Evolutionary conservation across 208 protist species (phyloP), one percentile per base, ranked within the genome.

Genomic region (Herpetomonas samuelpessoai): DNA sequence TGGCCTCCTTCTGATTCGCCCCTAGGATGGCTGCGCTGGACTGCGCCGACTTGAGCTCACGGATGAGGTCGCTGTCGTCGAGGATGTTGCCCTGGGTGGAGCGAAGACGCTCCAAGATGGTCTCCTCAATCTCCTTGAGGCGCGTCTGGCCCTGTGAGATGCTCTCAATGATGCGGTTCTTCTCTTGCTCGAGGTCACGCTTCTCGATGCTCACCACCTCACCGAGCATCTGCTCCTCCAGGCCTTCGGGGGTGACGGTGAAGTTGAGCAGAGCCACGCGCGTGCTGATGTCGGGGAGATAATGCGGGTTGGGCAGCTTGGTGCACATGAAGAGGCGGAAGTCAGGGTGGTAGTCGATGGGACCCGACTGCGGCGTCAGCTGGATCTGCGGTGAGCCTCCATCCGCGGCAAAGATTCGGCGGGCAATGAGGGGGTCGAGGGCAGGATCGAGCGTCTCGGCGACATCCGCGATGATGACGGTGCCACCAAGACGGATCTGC

Each of bases 181-280:
- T 98, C 78, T 97, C 81, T 62, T 97, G 90, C 71, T 98, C 96
- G 53, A 98, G 73, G 41, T 92, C 89, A 41, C 83, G 76, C 65
- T 97, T 85, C 70, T 98, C 95, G 59, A 96, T 95, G 47, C 86
- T 89, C 22, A 98, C 95, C 28, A 98, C 95, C 49, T 94, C 85
- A 14, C 87, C 96, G 22, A 98, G 86, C 71, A 99, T 87, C 66
- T 99, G 96, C 44, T 98, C 97, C 70, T 97, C 80, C 51, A 98
- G 80, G 4, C 96, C 97, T 47, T 96, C 91, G 12, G 87, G 76
- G 22, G 97, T 98, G n/a, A 98, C 95, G 45, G 97, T 98, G 82
- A 99, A 99, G 85, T 99, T 99, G 48, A 99, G 76, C 50, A 99
- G 65, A 25, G 93, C 95, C 9, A 98, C 87, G 58, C 97, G 97